phyloP scores from a whole-genome alignment of 306 rosid genomes.

The Senna siamea region DNA sequence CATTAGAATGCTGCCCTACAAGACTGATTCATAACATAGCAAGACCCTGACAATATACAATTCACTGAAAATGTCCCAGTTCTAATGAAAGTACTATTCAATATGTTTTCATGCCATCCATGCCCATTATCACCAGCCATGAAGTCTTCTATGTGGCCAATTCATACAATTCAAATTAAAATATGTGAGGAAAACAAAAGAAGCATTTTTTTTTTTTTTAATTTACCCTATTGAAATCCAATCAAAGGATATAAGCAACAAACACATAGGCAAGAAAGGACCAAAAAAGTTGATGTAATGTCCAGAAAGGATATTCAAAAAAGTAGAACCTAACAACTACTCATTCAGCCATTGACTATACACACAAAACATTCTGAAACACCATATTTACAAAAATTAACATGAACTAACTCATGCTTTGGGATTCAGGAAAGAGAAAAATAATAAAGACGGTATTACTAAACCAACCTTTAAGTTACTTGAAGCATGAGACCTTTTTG shows the following conservation, averaged over 20 bases:
- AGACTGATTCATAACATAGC: not conserved
- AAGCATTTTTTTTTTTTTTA: too few relatives aligned
- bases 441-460: constrained; percentile 7
- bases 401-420: constrained; percentile 14
- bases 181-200: not conserved
- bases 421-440: constrained; percentile 9
- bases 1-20: not conserved
- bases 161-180: not conserved
- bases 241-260: constrained; percentile 6
- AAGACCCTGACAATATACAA: not conserved
- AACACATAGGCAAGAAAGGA: not conserved
- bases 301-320: not conserved
- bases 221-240: constrained; percentile 15
- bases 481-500: constrained; percentile 42
- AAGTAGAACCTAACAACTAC: constrained; percentile 16
- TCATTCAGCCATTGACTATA: constrained; percentile 1
- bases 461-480: constrained; percentile 66
- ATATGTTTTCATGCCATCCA: not conserved
- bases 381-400: constrained; percentile 24
- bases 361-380: constrained; percentile 6
- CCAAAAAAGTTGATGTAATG: constrained; percentile 6
- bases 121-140: not conserved
- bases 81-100: constrained; percentile 5
- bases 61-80: not conserved
- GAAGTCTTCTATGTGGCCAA: not conserved